Evolutionary conservation across 2,329 filamentous ascomycete genomes (phyloP), one percentile per base, ranked within the genome.

Genomic region (Fusarium torreyae): DNA sequence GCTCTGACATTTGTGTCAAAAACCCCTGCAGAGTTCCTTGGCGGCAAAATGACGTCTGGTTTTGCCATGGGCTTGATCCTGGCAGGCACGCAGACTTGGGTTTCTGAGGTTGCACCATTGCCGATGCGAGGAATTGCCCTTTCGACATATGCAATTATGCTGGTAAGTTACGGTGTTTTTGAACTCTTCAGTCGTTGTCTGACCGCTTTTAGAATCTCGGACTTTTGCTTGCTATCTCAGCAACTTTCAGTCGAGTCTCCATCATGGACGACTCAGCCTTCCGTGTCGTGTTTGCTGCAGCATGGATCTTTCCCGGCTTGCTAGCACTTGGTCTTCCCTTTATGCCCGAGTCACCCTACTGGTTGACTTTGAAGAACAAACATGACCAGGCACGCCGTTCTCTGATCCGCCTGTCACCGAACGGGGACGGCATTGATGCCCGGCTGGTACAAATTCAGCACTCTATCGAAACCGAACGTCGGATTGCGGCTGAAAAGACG

Each of bases 231-330:
- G 57, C 57, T 11, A 59, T 59, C 8, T 59, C 49, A 20, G 43
- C 57, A 34, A 59, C 57, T 8, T 59, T 54, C 11, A 46, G 49
- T 28, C 49, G 57, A 38, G 17, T 59, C 15, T 46, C 49, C 13
- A 59, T 59, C 8, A 59, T 59, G 57, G 15, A 59, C 9, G 57
- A 59, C 7, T 59, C 34, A 7, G 49, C 57, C 11, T 59, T 59
- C 40, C 57, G 57, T 46, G 42, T 59, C 28, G 50, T 59, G 7
- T 59, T 59, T 18, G 57, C 57, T 31, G 49, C 34, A 11, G 54
- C 54, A 1, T 57, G 54, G 54, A 36, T 6, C 3, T 57, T 50
- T 6, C 54, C 54, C 10, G 38, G 26, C 13, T n/a, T 57, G 11
- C 44, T 50, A 22, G 54, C 44, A 24, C 54, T 50, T 18, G 46